Evolutionary conservation across 345 rosid species (phyloP).

Genomic region (Populus nigra): DNA sequence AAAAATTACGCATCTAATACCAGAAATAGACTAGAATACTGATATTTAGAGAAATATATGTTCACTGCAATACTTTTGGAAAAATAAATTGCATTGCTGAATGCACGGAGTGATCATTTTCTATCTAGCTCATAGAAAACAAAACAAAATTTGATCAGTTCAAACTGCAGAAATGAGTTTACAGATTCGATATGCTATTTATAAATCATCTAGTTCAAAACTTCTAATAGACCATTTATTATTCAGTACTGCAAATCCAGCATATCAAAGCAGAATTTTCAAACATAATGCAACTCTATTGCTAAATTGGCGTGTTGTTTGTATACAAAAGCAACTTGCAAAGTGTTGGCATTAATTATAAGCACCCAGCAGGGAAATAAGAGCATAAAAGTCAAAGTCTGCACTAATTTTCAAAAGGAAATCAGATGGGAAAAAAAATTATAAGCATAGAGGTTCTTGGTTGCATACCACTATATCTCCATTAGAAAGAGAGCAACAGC

Average conservation of each 20-base stretch:
- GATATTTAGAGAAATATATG: neutral
- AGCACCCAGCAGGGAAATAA: neutral
- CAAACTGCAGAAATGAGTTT: neutral
- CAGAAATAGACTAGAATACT: neutral
- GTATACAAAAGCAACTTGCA: constrained; percentile 9
- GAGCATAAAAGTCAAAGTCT: neutral
- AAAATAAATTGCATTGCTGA: neutral
- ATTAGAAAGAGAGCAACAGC: constrained; percentile 77
- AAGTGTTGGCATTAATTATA: neutral
- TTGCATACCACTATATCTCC: constrained; percentile 95
- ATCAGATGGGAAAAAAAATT: neutral
- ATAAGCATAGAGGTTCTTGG: constrained; percentile 25
- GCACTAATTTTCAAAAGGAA: neutral
- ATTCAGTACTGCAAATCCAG: neutral
- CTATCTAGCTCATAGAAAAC: neutral
- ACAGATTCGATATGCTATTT: neutral
- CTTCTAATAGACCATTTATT: neutral
- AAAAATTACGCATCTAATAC: neutral
- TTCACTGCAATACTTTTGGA: neutral
- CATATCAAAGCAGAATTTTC: neutral
- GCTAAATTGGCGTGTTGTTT: neutral
- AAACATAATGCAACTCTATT: constrained; percentile 1
- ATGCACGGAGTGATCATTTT: neutral
- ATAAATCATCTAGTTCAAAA: neutral
- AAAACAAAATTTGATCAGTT: neutral